Evolutionary conservation across 225 moss, liverwort and hornwort species (phyloP).

Genomic region (Physcomitrium patens): DNA sequence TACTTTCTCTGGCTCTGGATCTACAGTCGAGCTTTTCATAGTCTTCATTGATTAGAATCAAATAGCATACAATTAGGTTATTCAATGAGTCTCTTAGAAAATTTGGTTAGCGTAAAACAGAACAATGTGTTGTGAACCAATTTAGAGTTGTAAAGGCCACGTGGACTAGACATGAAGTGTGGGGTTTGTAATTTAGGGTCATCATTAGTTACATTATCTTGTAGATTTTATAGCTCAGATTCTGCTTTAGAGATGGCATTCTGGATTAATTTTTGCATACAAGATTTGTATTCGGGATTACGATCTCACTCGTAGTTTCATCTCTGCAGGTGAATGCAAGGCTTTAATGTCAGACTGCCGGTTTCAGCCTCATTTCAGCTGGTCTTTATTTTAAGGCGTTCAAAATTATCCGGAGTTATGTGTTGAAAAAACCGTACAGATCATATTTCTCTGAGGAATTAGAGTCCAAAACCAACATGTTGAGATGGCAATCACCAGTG

Average conservation of each 20-base stretch:
- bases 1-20: not conserved
- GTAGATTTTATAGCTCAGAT: not conserved
- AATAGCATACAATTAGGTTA: too few species aligned
- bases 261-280: not conserved
- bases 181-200: not conserved
- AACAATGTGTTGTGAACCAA: too few species aligned
- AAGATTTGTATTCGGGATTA: not conserved
- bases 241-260: not conserved
- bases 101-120: too few species aligned
- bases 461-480: conserved; percentile 43
- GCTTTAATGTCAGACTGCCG: conserved; percentile 12
- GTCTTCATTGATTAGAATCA: too few species aligned
- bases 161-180: too few species aligned
- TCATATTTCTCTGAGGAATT: not conserved
- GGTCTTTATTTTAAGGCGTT: not conserved
- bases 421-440: conserved; percentile 15
- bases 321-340: conserved; percentile 33
- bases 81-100: too few species aligned
- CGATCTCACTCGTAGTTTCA: not conserved
- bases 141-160: too few species aligned
- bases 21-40: too few species aligned
- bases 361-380: conserved; percentile 12
- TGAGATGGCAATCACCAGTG: conserved; percentile 59
- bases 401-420: conserved; percentile 18
- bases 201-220: not conserved